Evolutionary conservation across 1,284 basidiomycete genomes (phyloP), one percentile per base, ranked within the genome.

Genomic region (Cutaneotrichosporon curvatum): DNA sequence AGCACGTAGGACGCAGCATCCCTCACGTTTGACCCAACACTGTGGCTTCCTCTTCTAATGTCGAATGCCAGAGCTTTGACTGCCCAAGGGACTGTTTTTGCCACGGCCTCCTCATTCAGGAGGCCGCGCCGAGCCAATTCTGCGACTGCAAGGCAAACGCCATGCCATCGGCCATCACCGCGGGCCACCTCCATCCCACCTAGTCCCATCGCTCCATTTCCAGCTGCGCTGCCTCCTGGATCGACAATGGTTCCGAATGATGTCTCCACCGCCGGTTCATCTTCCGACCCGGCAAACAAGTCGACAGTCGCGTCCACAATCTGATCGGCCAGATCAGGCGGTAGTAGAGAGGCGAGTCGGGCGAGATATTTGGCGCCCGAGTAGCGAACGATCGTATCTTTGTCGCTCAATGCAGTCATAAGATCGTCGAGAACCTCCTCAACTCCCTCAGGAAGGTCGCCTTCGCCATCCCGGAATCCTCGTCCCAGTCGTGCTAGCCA

Each of bases 381-480:
- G 79, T 90, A 98, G 38, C 95, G 85, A 18, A 98, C 90, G 23
- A 91, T 76, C 0, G 95, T 96, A 63, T 97, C 92, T 88, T 83
- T 87, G 70, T 97, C 89, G 60, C 88, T 83, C 18, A 97, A 71
- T 11, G 78, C 76, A 23, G 76, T 75, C 62, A 97, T 81, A 2
- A 97, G 72, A 31, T 82, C 78, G 51, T 86, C 83, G 14, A 97
- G 73, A 28, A 83, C 76, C 0, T 70, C 68, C 63, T 98, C 94
- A 4, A 90, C 77, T 43, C 84, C 81, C 40, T 86, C 83, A 0
- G 89, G 84, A 2, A 90, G 76, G 21, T 92, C 84, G n/a, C 84
- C 81, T 4, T 76, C 74, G 23, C 40, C 36, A 18, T 51, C 22
- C 2, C 39, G 33, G 8, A 48, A 15, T 9, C 53, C 53, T 2